Conservation (phyloP, 768 basidiomycete genomes). For the Rhodotorula diobovata region DNA sequence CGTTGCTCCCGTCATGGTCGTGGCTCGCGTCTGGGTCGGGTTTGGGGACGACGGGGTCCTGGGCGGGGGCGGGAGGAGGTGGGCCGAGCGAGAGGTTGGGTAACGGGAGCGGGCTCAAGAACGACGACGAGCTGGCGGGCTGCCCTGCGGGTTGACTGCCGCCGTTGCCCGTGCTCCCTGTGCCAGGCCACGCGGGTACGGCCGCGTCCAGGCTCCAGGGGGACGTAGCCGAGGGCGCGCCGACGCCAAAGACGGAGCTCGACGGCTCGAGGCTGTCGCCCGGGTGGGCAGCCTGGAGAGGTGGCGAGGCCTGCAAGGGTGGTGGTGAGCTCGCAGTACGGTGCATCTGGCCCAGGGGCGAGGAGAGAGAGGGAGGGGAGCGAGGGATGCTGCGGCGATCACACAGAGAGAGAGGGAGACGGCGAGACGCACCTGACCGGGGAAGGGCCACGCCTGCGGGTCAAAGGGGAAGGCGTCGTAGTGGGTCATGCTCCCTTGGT, state of each 20-base stretch:
- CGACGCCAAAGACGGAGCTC: not conserved
- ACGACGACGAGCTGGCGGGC: not conserved
- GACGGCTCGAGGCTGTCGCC: not conserved
- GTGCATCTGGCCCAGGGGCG: not conserved
- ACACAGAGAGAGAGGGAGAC: not conserved
- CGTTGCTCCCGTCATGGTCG: too few relatives aligned
- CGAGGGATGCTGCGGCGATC: not conserved
- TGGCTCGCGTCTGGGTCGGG: too few relatives aligned
- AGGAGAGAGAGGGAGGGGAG: not conserved
- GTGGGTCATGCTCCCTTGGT: not conserved
- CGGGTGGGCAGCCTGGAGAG: not conserved
- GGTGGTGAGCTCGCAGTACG: too few relatives aligned
- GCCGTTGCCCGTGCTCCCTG: too few relatives aligned
- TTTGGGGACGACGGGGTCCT: not conserved
- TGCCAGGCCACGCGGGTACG: not conserved
- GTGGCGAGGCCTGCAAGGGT: not conserved
- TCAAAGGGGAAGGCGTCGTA: not conserved
- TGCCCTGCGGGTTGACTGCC: not conserved
- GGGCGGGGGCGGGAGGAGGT: not conserved
- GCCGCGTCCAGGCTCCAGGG: not conserved
- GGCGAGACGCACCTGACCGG: not conserved
- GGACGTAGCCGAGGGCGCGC: not conserved
- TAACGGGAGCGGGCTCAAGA: constrained; percentile 5
- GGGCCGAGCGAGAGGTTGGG: not conserved
- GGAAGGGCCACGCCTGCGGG: not conserved